Evolutionary conservation across 2,329 filamentous ascomycete species (phyloP).

Genomic region (Ceratocystis colombiana): DNA sequence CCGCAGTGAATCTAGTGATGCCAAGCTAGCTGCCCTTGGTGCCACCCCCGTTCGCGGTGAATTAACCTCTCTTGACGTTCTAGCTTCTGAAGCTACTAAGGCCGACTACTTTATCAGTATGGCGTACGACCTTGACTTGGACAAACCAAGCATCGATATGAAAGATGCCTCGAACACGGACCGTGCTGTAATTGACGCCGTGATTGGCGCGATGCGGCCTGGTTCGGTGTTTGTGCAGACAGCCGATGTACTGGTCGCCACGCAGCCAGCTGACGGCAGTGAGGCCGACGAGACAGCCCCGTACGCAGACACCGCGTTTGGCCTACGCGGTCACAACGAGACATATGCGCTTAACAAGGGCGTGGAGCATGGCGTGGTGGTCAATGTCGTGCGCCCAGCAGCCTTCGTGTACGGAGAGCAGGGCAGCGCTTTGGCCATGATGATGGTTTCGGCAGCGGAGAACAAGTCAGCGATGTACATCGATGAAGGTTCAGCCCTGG

Average conservation of each 20-base stretch:
- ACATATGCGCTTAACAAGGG: constrained; percentile 30
- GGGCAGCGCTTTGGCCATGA: constrained; percentile 33
- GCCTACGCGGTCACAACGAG: constrained; percentile 30
- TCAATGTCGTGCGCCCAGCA: constrained; percentile 34
- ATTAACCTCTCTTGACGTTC: constrained; percentile 33
- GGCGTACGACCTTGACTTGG: constrained; percentile 32
- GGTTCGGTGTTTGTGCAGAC: constrained; percentile 34
- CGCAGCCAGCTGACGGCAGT: constrained; percentile 29
- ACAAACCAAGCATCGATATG: constrained; percentile 30
- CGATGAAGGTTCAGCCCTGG: constrained; percentile 30
- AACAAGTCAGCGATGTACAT: constrained; percentile 31
- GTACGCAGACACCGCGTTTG: constrained; percentile 27
- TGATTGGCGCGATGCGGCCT: constrained; percentile 32
- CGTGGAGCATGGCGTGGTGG: constrained; percentile 31
- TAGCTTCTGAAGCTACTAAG: constrained; percentile 33
- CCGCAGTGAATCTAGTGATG: constrained; percentile 33
- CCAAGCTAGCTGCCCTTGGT: constrained; percentile 33
- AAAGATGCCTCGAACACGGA: constrained; percentile 31
- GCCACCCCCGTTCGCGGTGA: constrained; percentile 36
- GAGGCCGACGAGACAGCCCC: constrained; percentile 30
- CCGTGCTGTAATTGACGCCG: constrained; percentile 33
- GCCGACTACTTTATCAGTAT: constrained; percentile 39
- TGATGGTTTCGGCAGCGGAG: constrained; percentile 31
- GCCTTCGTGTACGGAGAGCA: constrained; percentile 39
- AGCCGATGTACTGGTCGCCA: constrained; percentile 30